A percentile compares a stretch with the other conserved stretches of the same genome.
phyloP scores from a whole-genome alignment of 2,329 filamentous ascomycete species.

The Penicillium sp. region DNA sequence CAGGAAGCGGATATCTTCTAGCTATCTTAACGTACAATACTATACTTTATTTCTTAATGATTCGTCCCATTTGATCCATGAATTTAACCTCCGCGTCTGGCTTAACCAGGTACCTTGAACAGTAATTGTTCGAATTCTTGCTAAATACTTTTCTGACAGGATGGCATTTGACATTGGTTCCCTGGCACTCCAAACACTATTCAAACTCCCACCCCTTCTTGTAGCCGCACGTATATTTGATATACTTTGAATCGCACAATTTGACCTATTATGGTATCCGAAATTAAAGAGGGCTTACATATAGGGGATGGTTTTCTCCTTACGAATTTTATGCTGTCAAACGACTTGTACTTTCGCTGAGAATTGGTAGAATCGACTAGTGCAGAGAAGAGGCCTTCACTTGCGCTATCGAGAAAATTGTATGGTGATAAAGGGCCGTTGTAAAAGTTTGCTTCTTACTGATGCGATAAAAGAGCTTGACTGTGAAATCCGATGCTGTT shows the following conservation, averaged over 20 bases:
- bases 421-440: background rate
- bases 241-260: constrained; percentile 1
- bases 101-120: constrained; percentile 3
- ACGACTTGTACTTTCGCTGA: background rate
- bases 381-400: background rate
- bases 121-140: background rate
- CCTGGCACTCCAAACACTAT: background rate
- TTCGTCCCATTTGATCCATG: background rate
- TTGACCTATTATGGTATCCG: background rate
- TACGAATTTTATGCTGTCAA: constrained; percentile 1
- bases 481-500: background rate
- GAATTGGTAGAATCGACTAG: constrained; percentile 1
- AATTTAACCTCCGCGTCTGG: constrained; percentile 1
- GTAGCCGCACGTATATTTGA: constrained; percentile 8
- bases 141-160: background rate
- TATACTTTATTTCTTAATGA: background rate
- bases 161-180: constrained; percentile 6
- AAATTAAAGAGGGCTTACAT: constrained; percentile 2
- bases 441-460: background rate
- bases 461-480: background rate
- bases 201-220: constrained; percentile 1
- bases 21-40: background rate
- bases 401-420: background rate
- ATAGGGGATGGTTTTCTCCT: background rate
- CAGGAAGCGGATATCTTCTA: background rate